Percentiles rank a stretch among this genome's conserved stretches.
These are phyloP conservation scores for Lupinus albus DNA, from an alignment of 306 rosid species.

Conservation along the genomic window DNA sequence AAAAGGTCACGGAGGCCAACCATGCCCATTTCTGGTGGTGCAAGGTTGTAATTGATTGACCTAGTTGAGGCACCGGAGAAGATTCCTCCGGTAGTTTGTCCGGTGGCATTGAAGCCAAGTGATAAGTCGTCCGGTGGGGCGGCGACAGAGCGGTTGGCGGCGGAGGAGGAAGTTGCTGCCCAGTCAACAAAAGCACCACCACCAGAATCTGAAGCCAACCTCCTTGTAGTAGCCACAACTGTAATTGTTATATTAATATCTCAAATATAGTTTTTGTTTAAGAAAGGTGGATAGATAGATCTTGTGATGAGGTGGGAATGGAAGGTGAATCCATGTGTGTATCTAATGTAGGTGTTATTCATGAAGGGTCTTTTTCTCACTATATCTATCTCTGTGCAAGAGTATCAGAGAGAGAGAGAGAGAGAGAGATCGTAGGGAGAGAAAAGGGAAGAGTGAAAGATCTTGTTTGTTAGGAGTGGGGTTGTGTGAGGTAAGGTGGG, in stretches of 20 bases:
- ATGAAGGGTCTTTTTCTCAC: constrained; percentile 60
- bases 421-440: constrained; percentile 40
- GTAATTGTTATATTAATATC: constrained; percentile 31
- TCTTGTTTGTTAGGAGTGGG: not conserved
- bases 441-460: constrained; percentile 19
- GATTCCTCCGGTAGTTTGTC: constrained; percentile 49
- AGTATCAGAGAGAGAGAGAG: constrained; percentile 50
- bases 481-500: not conserved
- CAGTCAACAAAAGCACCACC: constrained; percentile 93
- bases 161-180: constrained; percentile 63
- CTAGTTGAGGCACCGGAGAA: constrained; percentile 46
- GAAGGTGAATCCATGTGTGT: constrained; percentile 45
- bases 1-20: constrained; percentile 72
- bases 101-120: constrained; percentile 82
- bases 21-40: constrained; percentile 72
- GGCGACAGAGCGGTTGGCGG: constrained; percentile 43
- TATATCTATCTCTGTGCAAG: constrained; percentile 29
- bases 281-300: constrained; percentile 20
- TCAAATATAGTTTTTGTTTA: not conserved
- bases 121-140: constrained; percentile 66
- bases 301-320: constrained; percentile 24
- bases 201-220: constrained; percentile 82
- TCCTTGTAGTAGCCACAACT: constrained; percentile 99
- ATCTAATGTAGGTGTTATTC: constrained; percentile 48
- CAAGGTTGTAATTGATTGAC: constrained; percentile 57